Conservation (phyloP, 2,329 filamentous ascomycete genomes). For the Mariannaea sp. region DNA sequence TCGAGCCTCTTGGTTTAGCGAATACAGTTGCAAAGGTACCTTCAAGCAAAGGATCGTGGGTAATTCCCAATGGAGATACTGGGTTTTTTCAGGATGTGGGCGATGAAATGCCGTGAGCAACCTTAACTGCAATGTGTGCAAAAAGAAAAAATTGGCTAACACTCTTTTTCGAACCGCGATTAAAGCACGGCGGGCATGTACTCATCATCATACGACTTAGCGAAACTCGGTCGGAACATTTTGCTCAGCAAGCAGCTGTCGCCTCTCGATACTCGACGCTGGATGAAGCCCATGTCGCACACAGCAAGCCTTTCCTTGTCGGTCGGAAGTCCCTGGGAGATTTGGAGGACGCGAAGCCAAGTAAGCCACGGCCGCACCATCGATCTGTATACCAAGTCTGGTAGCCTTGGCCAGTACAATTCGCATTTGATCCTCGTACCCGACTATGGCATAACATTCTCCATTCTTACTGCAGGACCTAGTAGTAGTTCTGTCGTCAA, state of each 20-base stretch:
- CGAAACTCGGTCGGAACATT: neutral
- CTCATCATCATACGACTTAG: neutral
- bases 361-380: neutral
- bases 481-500: neutral
- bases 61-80: neutral
- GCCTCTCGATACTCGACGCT: neutral
- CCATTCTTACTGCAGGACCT: neutral
- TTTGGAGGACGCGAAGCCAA: neutral
- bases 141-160: neutral
- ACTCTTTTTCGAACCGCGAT: neutral
- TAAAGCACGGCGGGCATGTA: neutral
- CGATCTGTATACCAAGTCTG: neutral
- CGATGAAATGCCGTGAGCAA: neutral
- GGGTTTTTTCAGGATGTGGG: neutral
- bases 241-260: neutral
- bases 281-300: neutral
- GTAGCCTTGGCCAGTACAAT: neutral
- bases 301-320: neutral
- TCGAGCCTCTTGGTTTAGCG: neutral
- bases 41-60: neutral
- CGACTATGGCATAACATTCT: neutral
- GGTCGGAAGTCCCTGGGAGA: neutral
- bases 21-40: neutral
- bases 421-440: neutral
- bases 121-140: neutral